Conservation (phyloP, 1,284 basidiomycete genomes). For the Thecaphora thlaspeos region DNA sequence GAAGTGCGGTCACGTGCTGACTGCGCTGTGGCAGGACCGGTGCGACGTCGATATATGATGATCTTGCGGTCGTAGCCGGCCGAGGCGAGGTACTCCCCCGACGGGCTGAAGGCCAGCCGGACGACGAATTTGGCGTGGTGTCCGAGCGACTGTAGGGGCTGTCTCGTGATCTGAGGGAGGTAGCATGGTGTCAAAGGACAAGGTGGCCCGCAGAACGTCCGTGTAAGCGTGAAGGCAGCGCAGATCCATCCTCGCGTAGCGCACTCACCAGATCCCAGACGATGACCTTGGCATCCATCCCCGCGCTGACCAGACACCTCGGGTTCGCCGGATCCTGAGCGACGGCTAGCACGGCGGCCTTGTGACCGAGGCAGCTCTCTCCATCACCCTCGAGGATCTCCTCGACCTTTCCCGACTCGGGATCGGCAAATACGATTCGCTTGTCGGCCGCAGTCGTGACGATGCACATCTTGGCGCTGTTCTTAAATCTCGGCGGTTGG, state of each 20-base stretch:
- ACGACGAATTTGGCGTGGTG: constrained; percentile 51
- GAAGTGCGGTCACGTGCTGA: background rate
- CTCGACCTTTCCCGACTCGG: constrained; percentile 36
- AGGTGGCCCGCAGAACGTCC: too few relatives aligned
- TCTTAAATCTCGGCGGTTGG: constrained; percentile 7
- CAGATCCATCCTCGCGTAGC: too few relatives aligned
- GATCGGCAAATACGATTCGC: constrained; percentile 39
- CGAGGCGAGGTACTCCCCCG: constrained; percentile 43
- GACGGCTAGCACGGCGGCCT: constrained; percentile 42
- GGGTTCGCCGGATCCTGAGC: constrained; percentile 37
- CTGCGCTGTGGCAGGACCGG: background rate
- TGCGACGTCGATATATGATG: constrained; percentile 37
- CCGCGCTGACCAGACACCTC: constrained; percentile 38
- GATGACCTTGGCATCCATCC: constrained; percentile 50
- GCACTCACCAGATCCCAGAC: constrained; percentile 41
- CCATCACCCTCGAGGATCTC: constrained; percentile 30
- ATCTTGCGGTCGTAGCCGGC: constrained; percentile 50
- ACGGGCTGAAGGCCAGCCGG: constrained; percentile 27
- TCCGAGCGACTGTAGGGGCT: constrained; percentile 31
- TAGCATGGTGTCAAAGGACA: too few relatives aligned
- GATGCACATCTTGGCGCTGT: constrained; percentile 10
- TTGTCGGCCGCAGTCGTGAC: constrained; percentile 46
- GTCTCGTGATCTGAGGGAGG: constrained; percentile 7
- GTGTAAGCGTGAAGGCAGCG: too few relatives aligned
- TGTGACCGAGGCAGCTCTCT: constrained; percentile 19